These are phyloP conservation scores for Furcasterigmium sp. DNA, from an alignment of 2,329 filamentous ascomycete genomes.

Conservation along the genomic window DNA sequence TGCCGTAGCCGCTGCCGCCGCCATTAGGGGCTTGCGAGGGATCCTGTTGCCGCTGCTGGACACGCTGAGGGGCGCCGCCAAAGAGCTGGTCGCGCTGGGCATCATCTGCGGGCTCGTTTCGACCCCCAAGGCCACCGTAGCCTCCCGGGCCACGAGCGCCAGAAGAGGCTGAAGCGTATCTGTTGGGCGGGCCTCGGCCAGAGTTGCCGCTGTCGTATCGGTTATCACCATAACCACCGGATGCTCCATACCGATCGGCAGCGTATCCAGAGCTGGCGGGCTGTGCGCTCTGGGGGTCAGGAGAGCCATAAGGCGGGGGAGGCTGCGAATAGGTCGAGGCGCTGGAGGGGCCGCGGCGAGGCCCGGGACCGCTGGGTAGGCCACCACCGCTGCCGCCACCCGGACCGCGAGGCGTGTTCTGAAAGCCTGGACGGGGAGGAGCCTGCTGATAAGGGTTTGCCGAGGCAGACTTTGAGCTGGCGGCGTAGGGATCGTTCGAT, in stretches of 20 bases:
- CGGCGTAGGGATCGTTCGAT: slow-evolving; percentile 47
- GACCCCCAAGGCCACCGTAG: slow-evolving; percentile 54
- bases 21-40: slow-evolving; percentile 12
- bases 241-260: slow-evolving; percentile 45
- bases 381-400: slow-evolving; percentile 25
- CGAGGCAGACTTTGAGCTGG: slow-evolving; percentile 38
- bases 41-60: slow-evolving; percentile 28
- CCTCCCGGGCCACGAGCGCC: slow-evolving; percentile 43
- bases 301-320: slow-evolving; percentile 27
- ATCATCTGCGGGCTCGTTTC: slow-evolving; percentile 38
- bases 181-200: too few species aligned
- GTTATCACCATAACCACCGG: slow-evolving; percentile 46
- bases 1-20: slow-evolving; percentile 10
- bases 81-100: slow-evolving; percentile 61
- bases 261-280: slow-evolving; percentile 39
- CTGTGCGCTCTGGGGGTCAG: slow-evolving; percentile 2
- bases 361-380: slow-evolving; percentile 29
- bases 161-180: slow-evolving; percentile 22
- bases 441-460: slow-evolving; percentile 32
- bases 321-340: slow-evolving; percentile 19
- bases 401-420: slow-evolving; percentile 20
- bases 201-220: slow-evolving; percentile 41
- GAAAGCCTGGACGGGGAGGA: slow-evolving; percentile 28
- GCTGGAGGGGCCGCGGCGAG: slow-evolving; percentile 17
- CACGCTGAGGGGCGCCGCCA: slow-evolving; percentile 45